A percentile compares a stretch with the other conserved stretches of the same genome.
phyloP scores from a whole-genome alignment of 73 alveolate species.

The Uronychia setigera region DNA sequence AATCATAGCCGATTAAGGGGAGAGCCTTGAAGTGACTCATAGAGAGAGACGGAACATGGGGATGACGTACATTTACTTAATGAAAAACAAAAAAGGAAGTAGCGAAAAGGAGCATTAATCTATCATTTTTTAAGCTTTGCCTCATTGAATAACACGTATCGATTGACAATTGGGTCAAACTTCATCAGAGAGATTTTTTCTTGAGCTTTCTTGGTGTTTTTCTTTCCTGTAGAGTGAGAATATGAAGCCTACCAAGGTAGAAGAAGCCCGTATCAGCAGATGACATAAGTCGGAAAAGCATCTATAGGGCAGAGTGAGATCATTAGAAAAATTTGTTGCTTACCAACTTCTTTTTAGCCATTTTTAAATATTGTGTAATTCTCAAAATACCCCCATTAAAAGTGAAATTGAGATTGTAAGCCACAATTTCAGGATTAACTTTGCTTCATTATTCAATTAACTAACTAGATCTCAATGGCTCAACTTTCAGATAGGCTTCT shows the following conservation, averaged over 20 bases:
- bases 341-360: slow-evolving; percentile 65
- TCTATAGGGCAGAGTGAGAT: slow-evolving; percentile 51
- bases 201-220: slow-evolving; percentile 57
- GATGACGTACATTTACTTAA: slow-evolving; percentile 51
- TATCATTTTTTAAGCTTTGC: slow-evolving; percentile 47
- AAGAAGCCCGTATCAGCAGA: slow-evolving; percentile 65
- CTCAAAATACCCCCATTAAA: no score
- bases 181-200: slow-evolving; percentile 49
- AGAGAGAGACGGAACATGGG: slow-evolving; percentile 61
- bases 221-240: slow-evolving; percentile 35
- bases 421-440: no score
- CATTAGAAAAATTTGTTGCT: not conserved
- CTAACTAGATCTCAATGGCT: not conserved
- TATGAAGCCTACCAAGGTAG: slow-evolving; percentile 39
- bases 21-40: slow-evolving; percentile 26
- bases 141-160: slow-evolving; percentile 58
- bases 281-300: no score
- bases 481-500: not conserved
- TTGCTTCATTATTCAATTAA: no score
- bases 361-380: slow-evolving; percentile 1
- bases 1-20: slow-evolving; percentile 13
- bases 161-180: slow-evolving; percentile 63
- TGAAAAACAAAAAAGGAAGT: slow-evolving; percentile 35
- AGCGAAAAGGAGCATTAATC: not conserved
- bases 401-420: no score